phyloP scores from a whole-genome alignment of 176 grass and related monocot genomes.

The Tillandsia leiboldiana region DNA sequence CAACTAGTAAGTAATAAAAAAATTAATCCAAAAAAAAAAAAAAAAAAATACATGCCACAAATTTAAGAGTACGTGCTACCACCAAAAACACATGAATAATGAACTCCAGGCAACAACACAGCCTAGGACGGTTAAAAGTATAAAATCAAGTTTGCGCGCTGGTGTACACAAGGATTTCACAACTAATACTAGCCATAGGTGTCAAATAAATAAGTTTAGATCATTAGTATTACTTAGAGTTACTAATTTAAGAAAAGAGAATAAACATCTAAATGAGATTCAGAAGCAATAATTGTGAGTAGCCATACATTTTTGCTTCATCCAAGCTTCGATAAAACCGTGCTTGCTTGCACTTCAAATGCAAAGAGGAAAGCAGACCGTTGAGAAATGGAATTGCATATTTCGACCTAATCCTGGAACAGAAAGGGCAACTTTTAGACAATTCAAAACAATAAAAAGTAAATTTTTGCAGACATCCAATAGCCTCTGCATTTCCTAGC shows the following conservation, averaged over 20 bases:
- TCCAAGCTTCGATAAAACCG: slow-evolving; percentile 79
- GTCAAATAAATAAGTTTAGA: too few species aligned
- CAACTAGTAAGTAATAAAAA: background rate
- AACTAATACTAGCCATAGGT: too few species aligned
- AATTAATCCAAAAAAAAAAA: too few species aligned
- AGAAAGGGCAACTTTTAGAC: slow-evolving; percentile 20
- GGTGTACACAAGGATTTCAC: too few species aligned
- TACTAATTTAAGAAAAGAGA: too few species aligned
- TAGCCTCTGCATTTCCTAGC: background rate
- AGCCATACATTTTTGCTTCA: slow-evolving; percentile 85
- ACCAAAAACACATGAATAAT: too few species aligned
- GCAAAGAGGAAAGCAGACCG: slow-evolving; percentile 79
- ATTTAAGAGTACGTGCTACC: too few species aligned
- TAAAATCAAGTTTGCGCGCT: too few species aligned
- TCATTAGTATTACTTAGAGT: too few species aligned
- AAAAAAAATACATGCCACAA: too few species aligned
- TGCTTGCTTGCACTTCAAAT: slow-evolving; percentile 96
- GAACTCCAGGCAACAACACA: too few species aligned
- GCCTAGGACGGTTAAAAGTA: too few species aligned
- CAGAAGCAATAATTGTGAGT: background rate
- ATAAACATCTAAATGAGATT: background rate
- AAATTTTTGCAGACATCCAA: background rate
- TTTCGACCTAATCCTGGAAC: slow-evolving; percentile 83
- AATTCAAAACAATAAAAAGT: slow-evolving; percentile 15
- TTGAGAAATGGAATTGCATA: slow-evolving; percentile 75